Conservation (phyloP, 1,284 basidiomycete genomes). For the Ustilago bromivora region DNA sequence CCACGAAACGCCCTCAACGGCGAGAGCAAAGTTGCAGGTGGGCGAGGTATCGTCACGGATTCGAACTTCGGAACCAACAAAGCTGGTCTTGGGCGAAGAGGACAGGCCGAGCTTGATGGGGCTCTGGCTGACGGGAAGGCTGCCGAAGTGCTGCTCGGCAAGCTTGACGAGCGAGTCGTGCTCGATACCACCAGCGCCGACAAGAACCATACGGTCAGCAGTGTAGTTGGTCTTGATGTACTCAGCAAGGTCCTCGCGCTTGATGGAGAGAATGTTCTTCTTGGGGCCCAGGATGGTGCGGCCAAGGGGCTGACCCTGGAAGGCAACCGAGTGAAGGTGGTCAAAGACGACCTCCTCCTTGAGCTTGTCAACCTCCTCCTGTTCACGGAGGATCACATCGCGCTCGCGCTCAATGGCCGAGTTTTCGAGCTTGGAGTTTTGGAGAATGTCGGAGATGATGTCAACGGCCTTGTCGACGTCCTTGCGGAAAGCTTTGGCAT, state of each 20-base stretch:
- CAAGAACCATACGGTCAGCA: slow-evolving; percentile 97
- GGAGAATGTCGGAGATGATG: slow-evolving; percentile 97
- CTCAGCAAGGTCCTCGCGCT: slow-evolving; percentile 84
- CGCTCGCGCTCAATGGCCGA: slow-evolving; percentile 93
- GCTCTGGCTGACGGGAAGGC: slow-evolving; percentile 85
- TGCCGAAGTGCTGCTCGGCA: slow-evolving; percentile 91
- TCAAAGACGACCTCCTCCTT: slow-evolving; percentile 98
- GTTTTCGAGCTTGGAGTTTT: slow-evolving; percentile 94
- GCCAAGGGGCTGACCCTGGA: slow-evolving; percentile 93
- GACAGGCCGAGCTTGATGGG: slow-evolving; percentile 86
- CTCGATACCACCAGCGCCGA: slow-evolving; percentile 94
- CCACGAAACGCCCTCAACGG: slow-evolving; percentile 98
- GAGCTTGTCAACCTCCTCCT: slow-evolving; percentile 99
- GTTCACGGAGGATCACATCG: slow-evolving; percentile 95
- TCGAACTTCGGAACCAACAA: slow-evolving; percentile 95
- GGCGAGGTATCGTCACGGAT: slow-evolving; percentile 90
- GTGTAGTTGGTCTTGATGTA: slow-evolving; percentile 99
- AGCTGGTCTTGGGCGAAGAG: slow-evolving; percentile 75
- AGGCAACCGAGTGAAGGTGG: slow-evolving; percentile 95
- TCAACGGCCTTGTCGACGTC: slow-evolving; percentile 92
- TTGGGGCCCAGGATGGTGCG: slow-evolving; percentile 98
- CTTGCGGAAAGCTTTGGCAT: slow-evolving; percentile 98
- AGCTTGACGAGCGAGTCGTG: slow-evolving; percentile 93
- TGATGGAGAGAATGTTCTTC: slow-evolving; percentile 95
- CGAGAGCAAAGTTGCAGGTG: slow-evolving; percentile 93